Conservation (phyloP, 179 eudicot species). For the Camellia oleifera region DNA sequence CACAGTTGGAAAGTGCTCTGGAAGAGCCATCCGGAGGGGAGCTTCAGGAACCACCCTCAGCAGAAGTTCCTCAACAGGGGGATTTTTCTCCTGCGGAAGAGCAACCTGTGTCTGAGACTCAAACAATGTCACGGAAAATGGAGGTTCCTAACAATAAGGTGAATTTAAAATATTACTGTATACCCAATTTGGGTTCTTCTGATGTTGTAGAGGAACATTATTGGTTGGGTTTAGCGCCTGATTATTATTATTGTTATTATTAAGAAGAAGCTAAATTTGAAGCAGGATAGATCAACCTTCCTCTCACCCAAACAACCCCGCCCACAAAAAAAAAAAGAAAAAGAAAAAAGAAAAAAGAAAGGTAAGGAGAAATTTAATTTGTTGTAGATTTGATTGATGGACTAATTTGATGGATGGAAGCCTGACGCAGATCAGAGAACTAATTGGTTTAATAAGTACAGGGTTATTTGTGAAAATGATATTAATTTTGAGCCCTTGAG, state of each 20-base stretch:
- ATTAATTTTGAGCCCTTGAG: background rate
- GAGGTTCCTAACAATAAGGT: conserved; percentile 97
- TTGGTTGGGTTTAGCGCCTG: background rate
- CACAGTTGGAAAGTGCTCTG: conserved; percentile 25
- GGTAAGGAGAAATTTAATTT: background rate
- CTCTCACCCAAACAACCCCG: background rate
- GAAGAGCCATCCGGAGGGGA: conserved; percentile 34
- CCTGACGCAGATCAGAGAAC: background rate
- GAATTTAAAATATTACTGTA: conserved; percentile 8
- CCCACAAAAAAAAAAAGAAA: background rate
- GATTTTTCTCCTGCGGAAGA: conserved; percentile 32
- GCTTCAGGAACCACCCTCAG: conserved; percentile 23
- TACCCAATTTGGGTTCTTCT: too few species aligned
- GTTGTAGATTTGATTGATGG: background rate
- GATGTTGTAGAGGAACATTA: too few species aligned
- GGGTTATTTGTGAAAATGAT: background rate
- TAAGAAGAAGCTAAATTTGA: background rate
- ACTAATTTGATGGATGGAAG: background rate
- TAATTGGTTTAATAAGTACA: background rate
- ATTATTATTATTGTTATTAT: background rate
- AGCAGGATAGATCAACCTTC: background rate
- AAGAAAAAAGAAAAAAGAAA: background rate
- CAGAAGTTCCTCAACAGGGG: conserved; percentile 36
- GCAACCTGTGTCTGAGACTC: conserved; percentile 34
- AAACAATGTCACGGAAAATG: conserved; percentile 47